Evolutionary conservation across 768 basidiomycete species (phyloP).

Genomic region (Ephemerocybe angulata): DNA sequence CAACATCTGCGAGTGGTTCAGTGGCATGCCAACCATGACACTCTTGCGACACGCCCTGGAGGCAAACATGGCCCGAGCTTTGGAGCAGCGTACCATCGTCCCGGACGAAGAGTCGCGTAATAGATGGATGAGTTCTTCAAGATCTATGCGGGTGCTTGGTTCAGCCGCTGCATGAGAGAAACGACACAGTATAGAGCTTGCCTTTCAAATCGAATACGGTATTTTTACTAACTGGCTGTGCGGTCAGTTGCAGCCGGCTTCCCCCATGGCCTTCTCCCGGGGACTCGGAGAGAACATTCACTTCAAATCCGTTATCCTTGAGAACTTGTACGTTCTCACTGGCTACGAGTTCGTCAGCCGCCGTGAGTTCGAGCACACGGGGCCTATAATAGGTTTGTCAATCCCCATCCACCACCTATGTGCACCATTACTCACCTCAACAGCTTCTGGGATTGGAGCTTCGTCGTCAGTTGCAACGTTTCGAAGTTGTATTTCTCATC

Average conservation of each 20-base stretch:
- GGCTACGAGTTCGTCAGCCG: constrained; percentile 85
- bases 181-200: constrained; percentile 23
- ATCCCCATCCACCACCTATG: background rate
- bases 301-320: constrained; percentile 84
- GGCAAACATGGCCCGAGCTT: constrained; percentile 94
- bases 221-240: constrained; percentile 89
- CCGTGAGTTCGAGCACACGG: constrained; percentile 73
- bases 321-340: constrained; percentile 84
- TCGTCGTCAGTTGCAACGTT: constrained; percentile 84
- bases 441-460: constrained; percentile 81
- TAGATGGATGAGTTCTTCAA: constrained; percentile 89
- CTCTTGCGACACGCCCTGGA: constrained; percentile 94
- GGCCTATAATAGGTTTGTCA: constrained; percentile 52
- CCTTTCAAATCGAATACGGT: constrained; percentile 90
- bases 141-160: constrained; percentile 46
- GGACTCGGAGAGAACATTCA: constrained; percentile 54
- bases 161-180: background rate
- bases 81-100: constrained; percentile 87
- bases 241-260: constrained; percentile 59
- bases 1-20: constrained; percentile 77
- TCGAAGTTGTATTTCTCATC: constrained; percentile 99
- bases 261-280: background rate
- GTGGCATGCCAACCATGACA: constrained; percentile 89
- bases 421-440: constrained; percentile 62
- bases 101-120: constrained; percentile 75